Conservation (phyloP, 176 grass and related monocot genomes). For the Otatea glauca region DNA sequence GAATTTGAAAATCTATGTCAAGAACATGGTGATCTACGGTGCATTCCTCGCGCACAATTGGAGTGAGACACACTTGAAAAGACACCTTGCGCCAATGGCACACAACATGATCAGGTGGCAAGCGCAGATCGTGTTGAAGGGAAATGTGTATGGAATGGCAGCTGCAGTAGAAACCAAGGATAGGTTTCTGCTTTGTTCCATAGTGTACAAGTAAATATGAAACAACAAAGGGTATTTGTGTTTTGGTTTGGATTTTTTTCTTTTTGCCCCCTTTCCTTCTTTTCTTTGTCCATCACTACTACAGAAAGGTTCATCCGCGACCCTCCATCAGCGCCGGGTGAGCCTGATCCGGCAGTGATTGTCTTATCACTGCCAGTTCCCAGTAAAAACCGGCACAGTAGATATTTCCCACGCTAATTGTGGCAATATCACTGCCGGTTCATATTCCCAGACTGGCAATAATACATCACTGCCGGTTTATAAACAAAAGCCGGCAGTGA, state of each 20-base stretch:
- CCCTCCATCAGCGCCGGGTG: too few species aligned
- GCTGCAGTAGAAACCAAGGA: conserved; percentile 48
- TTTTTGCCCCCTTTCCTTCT: not conserved
- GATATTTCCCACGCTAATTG: too few species aligned
- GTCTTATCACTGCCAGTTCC: too few species aligned
- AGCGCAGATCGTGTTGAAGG: conserved; percentile 71
- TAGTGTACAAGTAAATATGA: conserved; percentile 51
- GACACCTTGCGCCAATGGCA: conserved; percentile 78
- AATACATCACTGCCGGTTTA: too few species aligned
- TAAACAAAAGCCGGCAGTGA: too few species aligned
- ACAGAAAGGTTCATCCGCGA: too few species aligned
- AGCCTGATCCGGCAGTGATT: too few species aligned
- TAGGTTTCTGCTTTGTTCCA: conserved; percentile 48
- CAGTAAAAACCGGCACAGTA: too few species aligned
- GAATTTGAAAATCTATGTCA: conserved; percentile 58
- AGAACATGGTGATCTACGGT: conserved; percentile 81
- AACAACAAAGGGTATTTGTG: conserved; percentile 47
- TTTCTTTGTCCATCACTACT: conserved; percentile 35
- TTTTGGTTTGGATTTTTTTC: conserved; percentile 41
- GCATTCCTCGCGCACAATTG: conserved; percentile 93
- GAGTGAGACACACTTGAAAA: conserved; percentile 82
- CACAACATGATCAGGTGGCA: conserved; percentile 92
- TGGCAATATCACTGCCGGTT: too few species aligned
- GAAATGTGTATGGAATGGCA: conserved; percentile 83
- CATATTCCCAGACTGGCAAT: too few species aligned